Base-by-base conservation (phyloP, 2,329 filamentous ascomycete genomes). In the Setomelanomma holmii region DNA sequence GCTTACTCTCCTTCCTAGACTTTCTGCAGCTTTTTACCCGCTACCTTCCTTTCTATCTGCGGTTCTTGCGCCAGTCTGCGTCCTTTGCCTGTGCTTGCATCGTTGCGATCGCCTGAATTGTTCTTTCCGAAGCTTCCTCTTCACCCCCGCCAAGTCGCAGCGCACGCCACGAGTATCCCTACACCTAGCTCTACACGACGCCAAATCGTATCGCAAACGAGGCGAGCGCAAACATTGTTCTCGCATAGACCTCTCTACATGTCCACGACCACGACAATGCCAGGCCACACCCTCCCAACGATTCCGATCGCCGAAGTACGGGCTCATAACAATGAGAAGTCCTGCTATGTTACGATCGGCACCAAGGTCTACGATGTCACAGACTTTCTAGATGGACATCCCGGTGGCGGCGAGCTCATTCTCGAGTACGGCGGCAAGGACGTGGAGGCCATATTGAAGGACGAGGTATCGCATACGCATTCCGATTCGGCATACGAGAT, bases 401-500 rank as follows among this genome's bases (percentile, higher is more conserved):
- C 95, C 20, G 95, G 95, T 63, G 95, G 95, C 52, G 86, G 86
- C 66, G 90, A 96, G 57, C 80, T 98, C 64, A 88, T 99, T 56
- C 80, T 97, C 58, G 90, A 96, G 46, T 96, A 95, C 74, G 95
- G 84, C 24, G 93, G 93, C 61, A 90, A 91, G 75, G 95, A 99
- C 75, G 82, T 97, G 51, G 83, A 85, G 59, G 82, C 86, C 3
- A 96, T 97, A 53, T 81, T 99, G 76, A 86, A 89, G 71, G 93
- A 99, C 69, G 82, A 87, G 55, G 78, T 84, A 38, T 97, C 93
- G 27, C 95, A 99, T 71, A 78, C 81, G 38, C 95, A 99, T 75
- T 91, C 89, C 41, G 93, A 98, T 56, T 84, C 92, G 1, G 95
- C 95, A n/a, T 99, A 97, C 76, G 93, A 98, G 67, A 89, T 98